Percentiles rank a stretch among this genome's conserved stretches.
These are phyloP conservation scores for Elsinoe necatrix DNA, from an alignment of 2,329 filamentous ascomycete genomes.

Conservation along the genomic window DNA sequence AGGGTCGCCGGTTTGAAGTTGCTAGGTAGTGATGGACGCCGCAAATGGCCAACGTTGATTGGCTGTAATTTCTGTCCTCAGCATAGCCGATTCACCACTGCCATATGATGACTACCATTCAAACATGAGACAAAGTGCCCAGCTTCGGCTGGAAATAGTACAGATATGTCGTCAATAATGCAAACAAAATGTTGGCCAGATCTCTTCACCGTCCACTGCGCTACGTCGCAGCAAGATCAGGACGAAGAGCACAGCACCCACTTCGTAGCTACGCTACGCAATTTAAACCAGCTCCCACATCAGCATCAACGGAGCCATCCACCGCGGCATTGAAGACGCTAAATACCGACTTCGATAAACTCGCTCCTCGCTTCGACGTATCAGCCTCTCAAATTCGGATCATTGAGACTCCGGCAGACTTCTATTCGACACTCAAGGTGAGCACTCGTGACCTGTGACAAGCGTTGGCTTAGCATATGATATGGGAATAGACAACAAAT, in stretches of 20 bases:
- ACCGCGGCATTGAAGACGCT: constrained; percentile 44
- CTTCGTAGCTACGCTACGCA: not conserved
- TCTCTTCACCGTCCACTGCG: not conserved
- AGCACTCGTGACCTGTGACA: not conserved
- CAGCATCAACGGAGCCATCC: constrained; percentile 7
- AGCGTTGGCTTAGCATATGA: not conserved
- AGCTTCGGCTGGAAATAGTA: not conserved
- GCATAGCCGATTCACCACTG: not conserved
- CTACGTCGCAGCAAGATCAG: not conserved
- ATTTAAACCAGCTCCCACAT: not conserved
- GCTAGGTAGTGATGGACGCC: not conserved
- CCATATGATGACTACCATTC: not conserved
- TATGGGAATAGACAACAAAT: no score
- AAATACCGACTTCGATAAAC: constrained; percentile 69
- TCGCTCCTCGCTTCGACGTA: constrained; percentile 86
- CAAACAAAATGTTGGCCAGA: not conserved
- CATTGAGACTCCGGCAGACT: constrained; percentile 71
- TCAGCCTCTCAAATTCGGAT: constrained; percentile 72
- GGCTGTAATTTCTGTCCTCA: not conserved
- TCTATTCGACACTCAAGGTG: constrained; percentile 87
- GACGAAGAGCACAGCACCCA: not conserved
- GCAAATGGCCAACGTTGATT: constrained; percentile 13
- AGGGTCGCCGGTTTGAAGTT: not conserved
- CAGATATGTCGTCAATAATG: not conserved
- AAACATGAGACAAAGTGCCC: not conserved